Conservation (phyloP, 495 filamentous ascomycete species). For the Xylaria palmicola region DNA sequence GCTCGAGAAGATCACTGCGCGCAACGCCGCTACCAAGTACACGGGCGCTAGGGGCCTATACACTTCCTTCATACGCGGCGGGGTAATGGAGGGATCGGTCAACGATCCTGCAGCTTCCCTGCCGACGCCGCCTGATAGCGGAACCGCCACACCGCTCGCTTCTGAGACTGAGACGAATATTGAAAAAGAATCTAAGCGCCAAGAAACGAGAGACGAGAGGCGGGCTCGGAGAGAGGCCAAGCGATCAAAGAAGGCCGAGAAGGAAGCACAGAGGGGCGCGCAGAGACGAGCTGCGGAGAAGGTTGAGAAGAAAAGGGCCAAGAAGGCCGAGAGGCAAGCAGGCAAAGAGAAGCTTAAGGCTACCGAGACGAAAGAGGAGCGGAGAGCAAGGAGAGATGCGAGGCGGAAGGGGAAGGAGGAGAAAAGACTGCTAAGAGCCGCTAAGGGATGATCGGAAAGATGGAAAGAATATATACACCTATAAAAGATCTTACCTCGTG, state of each 20-base stretch:
- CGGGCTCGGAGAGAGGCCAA: slow-evolving; percentile 35
- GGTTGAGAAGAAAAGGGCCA: slow-evolving; percentile 32
- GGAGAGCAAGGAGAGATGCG: slow-evolving; percentile 34
- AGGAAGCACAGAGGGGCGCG: slow-evolving; percentile 32
- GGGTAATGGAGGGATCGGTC: slow-evolving; percentile 68
- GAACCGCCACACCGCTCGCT: slow-evolving; percentile 32
- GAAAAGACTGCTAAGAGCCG: slow-evolving; percentile 28
- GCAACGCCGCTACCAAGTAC: slow-evolving; percentile 42
- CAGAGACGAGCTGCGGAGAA: slow-evolving; percentile 22
- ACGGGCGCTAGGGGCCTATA: slow-evolving; percentile 65
- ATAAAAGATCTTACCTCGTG: not conserved
- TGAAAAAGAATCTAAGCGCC: slow-evolving; percentile 30
- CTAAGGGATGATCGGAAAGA: not conserved
- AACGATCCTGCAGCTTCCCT: slow-evolving; percentile 25
- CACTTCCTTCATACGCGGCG: slow-evolving; percentile 75
- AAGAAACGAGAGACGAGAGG: slow-evolving; percentile 38
- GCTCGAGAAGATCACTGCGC: slow-evolving; percentile 50
- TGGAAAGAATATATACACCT: not conserved
- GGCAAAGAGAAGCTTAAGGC: slow-evolving; percentile 21
- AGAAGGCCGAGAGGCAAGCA: slow-evolving; percentile 30
- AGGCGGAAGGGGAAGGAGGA: slow-evolving; percentile 43
- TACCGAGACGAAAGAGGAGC: slow-evolving; percentile 40
- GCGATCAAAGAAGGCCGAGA: slow-evolving; percentile 37
- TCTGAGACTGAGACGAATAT: slow-evolving; percentile 32
- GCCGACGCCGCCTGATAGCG: slow-evolving; percentile 28